A percentile compares a stretch with the other conserved stretches of the same genome.
Conservation (phyloP, 1,284 basidiomycete genomes). For the Xerocomus nothofagi region DNA sequence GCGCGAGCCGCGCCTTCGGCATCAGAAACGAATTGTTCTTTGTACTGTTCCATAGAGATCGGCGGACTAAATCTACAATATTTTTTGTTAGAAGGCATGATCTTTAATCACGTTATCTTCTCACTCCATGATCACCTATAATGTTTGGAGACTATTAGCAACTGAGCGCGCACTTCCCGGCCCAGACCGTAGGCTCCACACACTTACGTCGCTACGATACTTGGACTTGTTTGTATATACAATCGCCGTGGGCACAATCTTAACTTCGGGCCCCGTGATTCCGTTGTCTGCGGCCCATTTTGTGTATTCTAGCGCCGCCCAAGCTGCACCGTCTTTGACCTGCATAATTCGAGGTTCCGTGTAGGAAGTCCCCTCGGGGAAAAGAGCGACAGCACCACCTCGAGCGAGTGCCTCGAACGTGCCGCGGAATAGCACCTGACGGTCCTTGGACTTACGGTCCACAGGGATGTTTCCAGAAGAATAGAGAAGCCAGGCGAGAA, state of each 20-base stretch:
- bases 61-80: constrained; percentile 73
- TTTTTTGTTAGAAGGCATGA: constrained; percentile 13
- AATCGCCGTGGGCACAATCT: constrained; percentile 82
- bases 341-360: constrained; percentile 92
- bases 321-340: constrained; percentile 94
- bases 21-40: constrained; percentile 73
- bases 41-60: constrained; percentile 74
- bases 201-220: constrained; percentile 80
- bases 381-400: constrained; percentile 85
- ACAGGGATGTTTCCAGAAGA: constrained; percentile 96
- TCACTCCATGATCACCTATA: constrained; percentile 70
- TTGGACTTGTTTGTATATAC: constrained; percentile 95
- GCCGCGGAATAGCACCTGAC: constrained; percentile 84
- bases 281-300: constrained; percentile 67
- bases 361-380: constrained; percentile 91
- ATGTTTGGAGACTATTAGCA: constrained; percentile 16
- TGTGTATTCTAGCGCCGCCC: constrained; percentile 92
- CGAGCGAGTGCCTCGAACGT: constrained; percentile 84
- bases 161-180: neutral
- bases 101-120: constrained; percentile 26
- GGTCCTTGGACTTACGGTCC: constrained; percentile 89
- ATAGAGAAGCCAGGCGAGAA: constrained; percentile 72
- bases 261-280: constrained; percentile 39
- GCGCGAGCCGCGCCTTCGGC: constrained; percentile 68
- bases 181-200: constrained; percentile 20